These are phyloP conservation scores for Arachis hypogaea DNA, from an alignment of 306 rosid genomes.

Conservation along the genomic window DNA sequence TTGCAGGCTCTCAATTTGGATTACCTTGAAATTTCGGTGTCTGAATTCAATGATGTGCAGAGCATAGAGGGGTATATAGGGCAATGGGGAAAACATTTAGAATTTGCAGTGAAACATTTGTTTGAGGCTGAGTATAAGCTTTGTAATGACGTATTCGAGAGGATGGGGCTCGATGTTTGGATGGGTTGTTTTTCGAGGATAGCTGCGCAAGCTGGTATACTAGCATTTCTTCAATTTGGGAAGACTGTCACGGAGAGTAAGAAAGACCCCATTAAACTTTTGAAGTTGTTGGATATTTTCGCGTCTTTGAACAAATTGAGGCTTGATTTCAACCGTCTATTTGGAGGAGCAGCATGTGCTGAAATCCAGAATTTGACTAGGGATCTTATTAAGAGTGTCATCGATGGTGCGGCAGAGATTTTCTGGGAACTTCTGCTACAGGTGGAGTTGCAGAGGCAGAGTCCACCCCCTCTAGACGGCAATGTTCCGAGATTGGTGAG, in stretches of 20 bases:
- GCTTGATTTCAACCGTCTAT: conserved; percentile 89
- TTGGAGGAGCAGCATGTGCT: conserved; percentile 82
- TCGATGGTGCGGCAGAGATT: conserved; percentile 90
- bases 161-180: conserved; percentile 87
- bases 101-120: conserved; percentile 98
- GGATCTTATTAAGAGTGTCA: conserved; percentile 90
- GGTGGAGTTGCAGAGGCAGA: conserved; percentile 86
- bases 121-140: conserved; percentile 95
- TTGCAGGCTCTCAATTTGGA: conserved; percentile 88
- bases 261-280: conserved; percentile 92
- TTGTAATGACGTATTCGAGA: conserved; percentile 94
- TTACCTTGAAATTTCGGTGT: conserved; percentile 85
- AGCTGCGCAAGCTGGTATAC: conserved; percentile 96
- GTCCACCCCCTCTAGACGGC: conserved; percentile 87
- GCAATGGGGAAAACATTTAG: conserved; percentile 98
- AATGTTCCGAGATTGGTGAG: conserved; percentile 77
- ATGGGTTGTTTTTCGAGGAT: conserved; percentile 94
- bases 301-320: conserved; percentile 93
- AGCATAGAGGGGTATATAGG: conserved; percentile 87
- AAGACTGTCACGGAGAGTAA: conserved; percentile 92
- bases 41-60: conserved; percentile 94
- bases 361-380: conserved; percentile 96
- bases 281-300: conserved; percentile 91
- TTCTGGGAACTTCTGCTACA: conserved; percentile 92
- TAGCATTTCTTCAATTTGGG: conserved; percentile 96